phyloP scores from a whole-genome alignment of 495 filamentous ascomycete genomes.

The Astrothelium macrocarpum region DNA sequence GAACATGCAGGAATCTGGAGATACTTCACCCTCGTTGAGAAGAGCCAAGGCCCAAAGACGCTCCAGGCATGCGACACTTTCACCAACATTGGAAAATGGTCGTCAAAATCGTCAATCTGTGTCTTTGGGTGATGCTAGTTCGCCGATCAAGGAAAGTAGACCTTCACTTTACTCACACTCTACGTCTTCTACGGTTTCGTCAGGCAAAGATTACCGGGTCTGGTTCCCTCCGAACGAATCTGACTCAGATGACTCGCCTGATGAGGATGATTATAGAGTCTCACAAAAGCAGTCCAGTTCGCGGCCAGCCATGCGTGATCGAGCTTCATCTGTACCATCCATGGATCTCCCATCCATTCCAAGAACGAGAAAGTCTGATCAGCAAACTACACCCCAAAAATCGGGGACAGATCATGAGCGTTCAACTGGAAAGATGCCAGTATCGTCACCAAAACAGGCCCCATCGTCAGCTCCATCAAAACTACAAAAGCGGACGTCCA shows the following conservation, averaged over 20 bases:
- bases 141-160: not conserved
- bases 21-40: not conserved
- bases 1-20: not conserved
- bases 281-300: not conserved
- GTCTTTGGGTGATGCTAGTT: not conserved
- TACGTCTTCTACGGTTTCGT: not conserved
- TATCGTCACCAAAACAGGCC: constrained; percentile 6
- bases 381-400: constrained; percentile 29
- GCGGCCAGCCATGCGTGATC: constrained; percentile 30
- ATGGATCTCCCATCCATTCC: constrained; percentile 48
- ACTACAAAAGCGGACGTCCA: constrained; percentile 24
- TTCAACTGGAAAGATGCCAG: not conserved
- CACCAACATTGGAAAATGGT: not conserved
- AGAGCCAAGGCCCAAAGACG: not conserved
- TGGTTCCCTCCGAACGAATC: constrained; percentile 26
- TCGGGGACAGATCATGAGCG: constrained; percentile 5
- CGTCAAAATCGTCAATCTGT: not conserved
- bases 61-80: not conserved
- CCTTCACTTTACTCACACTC: not conserved
- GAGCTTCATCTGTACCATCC: constrained; percentile 50
- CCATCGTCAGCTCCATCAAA: constrained; percentile 31
- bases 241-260: constrained; percentile 8
- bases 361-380: constrained; percentile 43
- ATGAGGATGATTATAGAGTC: constrained; percentile 1
- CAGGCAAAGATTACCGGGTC: constrained; percentile 30